Base-by-base conservation (phyloP, 768 basidiomycete genomes). In the Pisolithus microcarpus region DNA sequence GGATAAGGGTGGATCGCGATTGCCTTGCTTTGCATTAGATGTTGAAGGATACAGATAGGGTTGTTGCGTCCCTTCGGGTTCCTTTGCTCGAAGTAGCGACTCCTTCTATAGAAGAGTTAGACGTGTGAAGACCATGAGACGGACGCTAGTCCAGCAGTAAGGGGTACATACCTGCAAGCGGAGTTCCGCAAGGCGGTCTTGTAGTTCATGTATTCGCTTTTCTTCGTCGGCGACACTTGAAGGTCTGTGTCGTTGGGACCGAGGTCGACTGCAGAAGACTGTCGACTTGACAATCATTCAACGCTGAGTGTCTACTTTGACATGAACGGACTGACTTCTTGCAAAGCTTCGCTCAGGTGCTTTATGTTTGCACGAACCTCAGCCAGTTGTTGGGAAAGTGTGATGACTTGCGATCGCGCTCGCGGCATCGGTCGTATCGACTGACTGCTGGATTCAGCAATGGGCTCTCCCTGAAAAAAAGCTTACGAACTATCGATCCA, bases 401-500 rank as follows among this genome's bases (percentile, higher is more conserved):
- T 49, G 24, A 60, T 52, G 9, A 68, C 70, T 49, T 72, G 71
- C 4, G 73, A 66, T n/a, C 67, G 69, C n/a, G 71, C 74, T 34
- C 72, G 73, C 1, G 76, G 74, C 77, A 78, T 78, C 2, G 67
- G 72, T 43, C 75, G 72, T 51, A 78, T 73, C 8, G 74, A 70
- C 45, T 73, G 68, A 51, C 74, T 76, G 46, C 50, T 46, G 38
- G 42, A 48, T 65, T 34, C 11, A 34, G 34, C 1, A 15, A 34
- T 23, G 34, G 34, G 11, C 13, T 13, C 13, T 15, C 13, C 13
- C 34, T 15, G 4, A 3, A 15, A 34, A 21, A 19, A 47, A 26
- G 50, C 23, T n/a, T 46, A 72, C 87, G 62, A 60, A 87, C 87
- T 87, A 91, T 63, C 81, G 78, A 61, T 87, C 82, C 49, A 91